Evolutionary conservation across 2,329 filamentous ascomycete genomes (phyloP).

Genomic region (Ciborinia camelliae): DNA sequence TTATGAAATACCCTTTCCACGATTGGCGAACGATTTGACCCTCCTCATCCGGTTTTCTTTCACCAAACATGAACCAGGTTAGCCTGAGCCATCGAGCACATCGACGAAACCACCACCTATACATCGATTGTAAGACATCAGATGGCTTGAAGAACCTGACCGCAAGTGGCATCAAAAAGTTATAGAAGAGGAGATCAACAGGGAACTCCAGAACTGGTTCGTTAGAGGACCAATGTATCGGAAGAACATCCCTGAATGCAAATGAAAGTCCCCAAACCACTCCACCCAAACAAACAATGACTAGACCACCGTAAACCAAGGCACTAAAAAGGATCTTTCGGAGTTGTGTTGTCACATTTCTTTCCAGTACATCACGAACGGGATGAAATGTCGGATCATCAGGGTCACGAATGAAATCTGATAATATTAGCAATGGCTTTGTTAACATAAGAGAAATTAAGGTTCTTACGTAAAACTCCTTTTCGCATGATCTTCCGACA

Average conservation of each 20-base stretch:
- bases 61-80: slow-evolving; percentile 90
- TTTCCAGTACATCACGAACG: slow-evolving; percentile 91
- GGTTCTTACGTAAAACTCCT: slow-evolving; percentile 77
- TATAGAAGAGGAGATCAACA: slow-evolving; percentile 91
- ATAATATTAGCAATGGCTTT: slow-evolving; percentile 34
- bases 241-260: slow-evolving; percentile 68
- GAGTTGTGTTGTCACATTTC: slow-evolving; percentile 86
- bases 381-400: slow-evolving; percentile 98
- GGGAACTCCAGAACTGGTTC: slow-evolving; percentile 93
- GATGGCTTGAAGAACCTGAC: slow-evolving; percentile 82
- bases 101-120: slow-evolving; percentile 92
- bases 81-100: slow-evolving; percentile 78
- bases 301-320: slow-evolving; percentile 88
- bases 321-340: slow-evolving; percentile 96
- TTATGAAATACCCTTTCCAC: slow-evolving; percentile 55
- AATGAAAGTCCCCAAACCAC: slow-evolving; percentile 88
- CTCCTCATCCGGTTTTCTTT: slow-evolving; percentile 78
- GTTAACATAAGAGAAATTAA: background rate
- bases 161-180: slow-evolving; percentile 87
- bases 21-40: slow-evolving; percentile 60
- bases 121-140: slow-evolving; percentile 78
- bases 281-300: slow-evolving; percentile 88
- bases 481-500: slow-evolving; percentile 96
- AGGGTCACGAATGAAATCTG: slow-evolving; percentile 94
- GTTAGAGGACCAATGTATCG: slow-evolving; percentile 89